Conservation (phyloP, 176 grass and related monocot genomes). For the Oryza meridionalis region DNA sequence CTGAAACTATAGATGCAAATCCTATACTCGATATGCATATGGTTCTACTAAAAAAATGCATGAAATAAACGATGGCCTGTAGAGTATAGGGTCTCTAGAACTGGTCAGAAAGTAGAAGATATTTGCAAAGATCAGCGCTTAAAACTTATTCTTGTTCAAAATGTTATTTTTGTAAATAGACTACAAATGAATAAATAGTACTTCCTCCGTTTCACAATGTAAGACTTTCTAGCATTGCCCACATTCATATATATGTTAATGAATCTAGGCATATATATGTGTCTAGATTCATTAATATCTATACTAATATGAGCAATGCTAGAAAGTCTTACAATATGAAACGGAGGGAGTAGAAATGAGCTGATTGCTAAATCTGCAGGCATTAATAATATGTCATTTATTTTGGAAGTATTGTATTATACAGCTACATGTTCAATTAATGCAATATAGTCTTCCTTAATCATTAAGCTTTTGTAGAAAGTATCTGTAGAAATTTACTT, state of each 20-base stretch:
- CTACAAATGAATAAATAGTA: neutral
- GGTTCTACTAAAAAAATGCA: neutral
- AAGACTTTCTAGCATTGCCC: no score
- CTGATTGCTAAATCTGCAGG: neutral
- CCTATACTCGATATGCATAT: neutral
- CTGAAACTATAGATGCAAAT: neutral
- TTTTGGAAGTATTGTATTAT: conserved; percentile 4
- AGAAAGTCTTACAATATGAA: no score
- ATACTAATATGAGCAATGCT: no score
- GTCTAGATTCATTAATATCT: no score
- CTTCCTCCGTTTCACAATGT: no score
- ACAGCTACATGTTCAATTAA: neutral
- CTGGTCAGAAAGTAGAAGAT: neutral
- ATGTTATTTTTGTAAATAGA: conserved; percentile 5
- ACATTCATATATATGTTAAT: no score
- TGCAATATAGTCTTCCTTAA: neutral
- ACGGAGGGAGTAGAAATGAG: neutral
- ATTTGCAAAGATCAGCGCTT: neutral
- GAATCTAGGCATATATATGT: no score
- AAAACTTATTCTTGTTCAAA: neutral
- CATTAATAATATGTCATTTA: neutral
- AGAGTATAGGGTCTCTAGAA: neutral
- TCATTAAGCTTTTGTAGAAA: neutral
- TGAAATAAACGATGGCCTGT: neutral
- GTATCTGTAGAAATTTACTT: conserved; percentile 9